phyloP scores from a whole-genome alignment of 805 yeast genomes.

The Diddensiella caesifluorescens region DNA sequence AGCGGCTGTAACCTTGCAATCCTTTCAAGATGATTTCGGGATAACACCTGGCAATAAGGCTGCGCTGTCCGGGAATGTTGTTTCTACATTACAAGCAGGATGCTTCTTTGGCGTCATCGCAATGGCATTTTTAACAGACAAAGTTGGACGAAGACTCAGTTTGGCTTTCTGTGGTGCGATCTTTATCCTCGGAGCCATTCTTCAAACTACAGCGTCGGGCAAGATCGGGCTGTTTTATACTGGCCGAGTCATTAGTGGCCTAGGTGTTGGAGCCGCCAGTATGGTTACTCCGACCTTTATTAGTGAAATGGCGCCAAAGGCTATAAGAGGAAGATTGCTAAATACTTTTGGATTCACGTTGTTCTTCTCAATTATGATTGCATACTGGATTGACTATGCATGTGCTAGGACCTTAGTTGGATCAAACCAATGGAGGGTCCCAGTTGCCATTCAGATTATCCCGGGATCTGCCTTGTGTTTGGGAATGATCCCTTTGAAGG shows the following conservation, averaged over 20 bases:
- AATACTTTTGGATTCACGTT: constrained; percentile 71
- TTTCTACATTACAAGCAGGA: constrained; percentile 76
- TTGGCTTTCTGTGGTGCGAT: constrained; percentile 57
- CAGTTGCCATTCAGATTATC: constrained; percentile 70
- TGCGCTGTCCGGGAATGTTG: constrained; percentile 62
- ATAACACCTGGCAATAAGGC: constrained; percentile 35
- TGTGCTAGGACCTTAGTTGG: constrained; percentile 17
- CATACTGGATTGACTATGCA: constrained; percentile 39
- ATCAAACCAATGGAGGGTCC: constrained; percentile 44
- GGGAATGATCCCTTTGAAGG: constrained; percentile 73
- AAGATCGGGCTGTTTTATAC: constrained; percentile 49
- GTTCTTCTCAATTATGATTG: constrained; percentile 55
- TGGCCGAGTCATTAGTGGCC: constrained; percentile 70
- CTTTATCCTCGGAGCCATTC: constrained; percentile 63
- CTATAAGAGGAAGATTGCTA: constrained; percentile 60
- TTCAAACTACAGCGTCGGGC: constrained; percentile 55
- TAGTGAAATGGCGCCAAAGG: constrained; percentile 71
- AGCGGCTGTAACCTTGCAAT: constrained; percentile 70
- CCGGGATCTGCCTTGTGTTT: constrained; percentile 76
- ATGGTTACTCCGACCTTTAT: constrained; percentile 72
- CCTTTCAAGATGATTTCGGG: constrained; percentile 55
- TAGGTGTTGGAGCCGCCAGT: constrained; percentile 72
- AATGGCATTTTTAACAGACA: constrained; percentile 60
- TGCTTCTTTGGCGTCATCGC: constrained; percentile 56
- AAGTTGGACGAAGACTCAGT: constrained; percentile 63